phyloP scores from a whole-genome alignment of 2,329 filamentous ascomycete species.

The Coleophoma eucalyptorum region DNA sequence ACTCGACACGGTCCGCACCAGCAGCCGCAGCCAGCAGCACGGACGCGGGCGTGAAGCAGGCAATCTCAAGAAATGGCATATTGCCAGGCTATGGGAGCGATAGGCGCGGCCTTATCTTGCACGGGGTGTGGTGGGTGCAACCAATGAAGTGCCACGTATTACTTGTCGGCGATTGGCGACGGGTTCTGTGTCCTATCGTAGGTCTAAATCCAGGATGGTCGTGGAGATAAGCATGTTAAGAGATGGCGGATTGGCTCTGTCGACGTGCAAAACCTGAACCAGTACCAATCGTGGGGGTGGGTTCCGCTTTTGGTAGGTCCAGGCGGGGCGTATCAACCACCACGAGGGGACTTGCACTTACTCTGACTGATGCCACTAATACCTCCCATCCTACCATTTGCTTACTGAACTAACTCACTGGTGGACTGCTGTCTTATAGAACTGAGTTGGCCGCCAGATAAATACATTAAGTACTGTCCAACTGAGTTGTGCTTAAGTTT shows the following conservation, averaged over 20 bases:
- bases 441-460: no score
- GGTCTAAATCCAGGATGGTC: background rate
- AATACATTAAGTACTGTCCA: no score
- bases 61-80: slow-evolving; percentile 36
- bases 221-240: background rate
- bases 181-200: background rate
- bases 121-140: background rate
- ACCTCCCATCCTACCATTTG: no score
- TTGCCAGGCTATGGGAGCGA: no score
- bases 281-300: no score
- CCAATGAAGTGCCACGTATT: background rate
- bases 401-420: no score
- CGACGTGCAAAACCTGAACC: no score
- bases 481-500: no score
- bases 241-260: background rate
- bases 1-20: slow-evolving; percentile 48
- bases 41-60: slow-evolving; percentile 40
- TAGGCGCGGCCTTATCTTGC: background rate
- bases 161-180: background rate
- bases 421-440: no score
- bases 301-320: background rate
- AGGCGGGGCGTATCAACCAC: background rate
- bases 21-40: slow-evolving; percentile 35
- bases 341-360: no score
- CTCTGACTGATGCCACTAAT: no score